phyloP scores from a whole-genome alignment of 2,329 filamentous ascomycete genomes.

The Verticillium alfalfae region DNA sequence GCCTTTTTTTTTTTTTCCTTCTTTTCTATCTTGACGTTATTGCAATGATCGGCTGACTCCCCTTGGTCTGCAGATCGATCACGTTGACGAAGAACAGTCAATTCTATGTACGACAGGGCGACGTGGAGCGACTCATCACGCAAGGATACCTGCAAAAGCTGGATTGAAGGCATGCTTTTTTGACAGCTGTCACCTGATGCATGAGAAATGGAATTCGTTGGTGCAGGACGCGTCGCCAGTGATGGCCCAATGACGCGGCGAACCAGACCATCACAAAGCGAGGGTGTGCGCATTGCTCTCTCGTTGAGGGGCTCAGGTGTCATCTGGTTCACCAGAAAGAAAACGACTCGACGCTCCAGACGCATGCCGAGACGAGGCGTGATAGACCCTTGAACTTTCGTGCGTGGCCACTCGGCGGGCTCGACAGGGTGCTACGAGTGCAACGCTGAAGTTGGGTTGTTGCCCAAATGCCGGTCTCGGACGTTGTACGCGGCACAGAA shows the following conservation, averaged over 20 bases:
- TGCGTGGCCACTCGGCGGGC: too few relatives aligned
- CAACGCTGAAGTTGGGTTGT: background rate
- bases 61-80: constrained; percentile 60
- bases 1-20: too few relatives aligned
- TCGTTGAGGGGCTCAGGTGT: too few relatives aligned
- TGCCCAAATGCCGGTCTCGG: background rate
- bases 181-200: background rate
- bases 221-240: background rate
- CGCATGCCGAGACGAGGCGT: too few relatives aligned
- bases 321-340: too few relatives aligned
- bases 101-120: constrained; percentile 91
- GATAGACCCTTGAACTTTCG: too few relatives aligned
- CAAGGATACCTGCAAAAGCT: constrained; percentile 94
- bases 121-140: constrained; percentile 89
- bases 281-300: too few relatives aligned
- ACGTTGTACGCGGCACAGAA: background rate
- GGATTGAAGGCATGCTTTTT: constrained; percentile 45
- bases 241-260: background rate
- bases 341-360: too few relatives aligned
- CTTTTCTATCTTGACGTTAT: too few relatives aligned
- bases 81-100: constrained; percentile 97
- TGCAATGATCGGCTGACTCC: constrained; percentile 6
- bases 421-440: background rate
- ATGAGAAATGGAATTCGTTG: background rate
- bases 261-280: background rate